These are phyloP conservation scores for Neurospora cerealis DNA, from an alignment of 495 filamentous ascomycete species.

Conservation along the genomic window DNA sequence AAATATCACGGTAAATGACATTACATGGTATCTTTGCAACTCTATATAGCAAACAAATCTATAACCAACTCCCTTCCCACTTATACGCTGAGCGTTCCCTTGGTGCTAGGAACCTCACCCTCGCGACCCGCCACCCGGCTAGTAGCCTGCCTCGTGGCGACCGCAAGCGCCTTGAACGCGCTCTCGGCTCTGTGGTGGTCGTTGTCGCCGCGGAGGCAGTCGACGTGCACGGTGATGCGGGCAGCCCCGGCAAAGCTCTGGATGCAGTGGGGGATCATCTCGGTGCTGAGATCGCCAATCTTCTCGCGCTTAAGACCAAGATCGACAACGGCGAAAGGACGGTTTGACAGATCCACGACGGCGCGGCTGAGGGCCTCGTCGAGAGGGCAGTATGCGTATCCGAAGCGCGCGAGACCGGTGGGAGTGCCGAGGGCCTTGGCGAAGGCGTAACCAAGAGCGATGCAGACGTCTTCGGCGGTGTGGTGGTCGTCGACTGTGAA, in stretches of 20 bases:
- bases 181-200: constrained; percentile 96
- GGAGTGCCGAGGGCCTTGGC: constrained; percentile 63
- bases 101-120: constrained; percentile 89
- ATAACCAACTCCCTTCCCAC: background rate
- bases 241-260: constrained; percentile 88
- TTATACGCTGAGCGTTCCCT: constrained; percentile 60
- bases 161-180: constrained; percentile 92
- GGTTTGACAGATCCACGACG: constrained; percentile 87
- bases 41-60: background rate
- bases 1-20: background rate
- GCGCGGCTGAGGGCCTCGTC: constrained; percentile 93
- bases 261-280: constrained; percentile 96
- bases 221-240: constrained; percentile 86
- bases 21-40: background rate
- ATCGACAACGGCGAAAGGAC: constrained; percentile 73
- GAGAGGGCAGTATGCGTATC: constrained; percentile 79
- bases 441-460: constrained; percentile 82
- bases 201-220: constrained; percentile 78
- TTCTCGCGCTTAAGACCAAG: constrained; percentile 78
- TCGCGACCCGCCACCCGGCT: constrained; percentile 63
- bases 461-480: constrained; percentile 90
- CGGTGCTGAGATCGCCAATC: constrained; percentile 82
- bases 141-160: constrained; percentile 70
- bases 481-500: constrained; percentile 91
- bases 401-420: constrained; percentile 79